phyloP scores from a whole-genome alignment of 148 eudicot genomes.

The Fagopyrum tataricum region DNA sequence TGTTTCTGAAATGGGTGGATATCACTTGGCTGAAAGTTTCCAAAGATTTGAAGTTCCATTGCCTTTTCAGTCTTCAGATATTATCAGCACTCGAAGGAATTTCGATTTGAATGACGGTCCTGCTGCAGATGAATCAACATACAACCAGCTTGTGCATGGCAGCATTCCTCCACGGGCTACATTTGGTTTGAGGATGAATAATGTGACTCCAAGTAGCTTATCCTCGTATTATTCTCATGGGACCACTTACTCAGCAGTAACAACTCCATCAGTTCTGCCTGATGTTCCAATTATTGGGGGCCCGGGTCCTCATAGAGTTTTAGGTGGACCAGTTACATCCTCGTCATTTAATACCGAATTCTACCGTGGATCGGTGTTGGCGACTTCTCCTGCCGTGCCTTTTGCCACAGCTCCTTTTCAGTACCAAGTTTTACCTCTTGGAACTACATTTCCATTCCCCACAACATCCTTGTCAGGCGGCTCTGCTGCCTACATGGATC shows the following conservation, averaged over 20 bases:
- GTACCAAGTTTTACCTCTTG: constrained; percentile 63
- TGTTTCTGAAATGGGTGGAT: constrained; percentile 33
- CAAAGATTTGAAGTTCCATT: background rate
- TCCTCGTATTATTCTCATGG: constrained; percentile 50
- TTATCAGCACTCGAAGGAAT: constrained; percentile 40
- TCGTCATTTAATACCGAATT: constrained; percentile 45
- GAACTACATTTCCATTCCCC: constrained; percentile 49
- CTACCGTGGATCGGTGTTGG: constrained; percentile 54
- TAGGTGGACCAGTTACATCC: constrained; percentile 36
- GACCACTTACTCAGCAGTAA: constrained; percentile 43
- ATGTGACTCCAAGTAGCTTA: constrained; percentile 16
- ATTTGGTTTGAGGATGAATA: constrained; percentile 21
- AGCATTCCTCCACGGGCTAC: constrained; percentile 32
- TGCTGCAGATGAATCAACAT: constrained; percentile 40
- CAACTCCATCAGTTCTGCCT: constrained; percentile 50
- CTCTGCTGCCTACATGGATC: constrained; percentile 51
- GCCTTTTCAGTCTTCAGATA: constrained; percentile 24
- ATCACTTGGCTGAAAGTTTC: constrained; percentile 14
- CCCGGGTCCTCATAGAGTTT: constrained; percentile 47
- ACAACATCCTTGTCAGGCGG: constrained; percentile 43
- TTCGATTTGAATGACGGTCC: constrained; percentile 89
- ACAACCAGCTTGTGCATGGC: constrained; percentile 28
- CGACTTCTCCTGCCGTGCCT: constrained; percentile 71
- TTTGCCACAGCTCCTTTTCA: constrained; percentile 50
- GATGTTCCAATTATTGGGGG: constrained; percentile 44